A percentile compares a stretch with the other conserved stretches of the same genome.
These are phyloP conservation scores for Fusarium hostae DNA, from an alignment of 2,329 filamentous ascomycete species.

Conservation along the genomic window DNA sequence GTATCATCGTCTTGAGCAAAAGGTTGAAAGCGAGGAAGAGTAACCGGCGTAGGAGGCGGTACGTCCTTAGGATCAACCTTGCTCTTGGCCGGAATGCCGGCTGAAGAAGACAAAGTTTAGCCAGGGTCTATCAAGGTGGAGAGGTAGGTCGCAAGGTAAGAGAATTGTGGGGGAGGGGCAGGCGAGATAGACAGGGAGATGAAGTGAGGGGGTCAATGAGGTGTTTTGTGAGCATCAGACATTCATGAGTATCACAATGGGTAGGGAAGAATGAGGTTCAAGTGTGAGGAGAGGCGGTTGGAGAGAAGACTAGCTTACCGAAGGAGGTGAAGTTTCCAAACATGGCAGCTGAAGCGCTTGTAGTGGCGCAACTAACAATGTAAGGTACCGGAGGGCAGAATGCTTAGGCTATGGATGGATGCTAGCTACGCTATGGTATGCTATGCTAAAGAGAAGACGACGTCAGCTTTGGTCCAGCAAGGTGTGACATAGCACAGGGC, in stretches of 20 bases:
- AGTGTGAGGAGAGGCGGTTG: not conserved
- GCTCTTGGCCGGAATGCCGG: conserved; percentile 44
- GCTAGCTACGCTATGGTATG: not conserved
- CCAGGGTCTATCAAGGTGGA: conserved; percentile 33
- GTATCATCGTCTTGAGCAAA: conserved; percentile 48
- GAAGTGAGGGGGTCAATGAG: conserved; percentile 35
- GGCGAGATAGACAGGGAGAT: conserved; percentile 8
- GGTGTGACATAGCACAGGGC: conserved; percentile 21
- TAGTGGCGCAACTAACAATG: conserved; percentile 36
- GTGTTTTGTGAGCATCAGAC: conserved; percentile 29
- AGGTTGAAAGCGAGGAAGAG: conserved; percentile 60
- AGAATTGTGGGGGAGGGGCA: conserved; percentile 26
- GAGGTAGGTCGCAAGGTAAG: conserved; percentile 19
- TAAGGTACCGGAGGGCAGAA: conserved; percentile 27
- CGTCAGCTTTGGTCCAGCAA: conserved; percentile 25
- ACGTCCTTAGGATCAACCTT: conserved; percentile 61
- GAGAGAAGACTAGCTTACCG: conserved; percentile 49
- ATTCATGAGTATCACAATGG: not conserved
- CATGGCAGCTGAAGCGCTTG: conserved; percentile 49
- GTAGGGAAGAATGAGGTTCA: not conserved
- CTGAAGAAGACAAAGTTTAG: conserved; percentile 40
- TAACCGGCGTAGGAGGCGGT: conserved; percentile 66
- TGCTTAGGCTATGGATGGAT: conserved; percentile 1
- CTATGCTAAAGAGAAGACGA: conserved; percentile 20
- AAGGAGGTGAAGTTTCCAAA: conserved; percentile 56